A percentile compares a stretch with the other conserved stretches of the same genome.
These are phyloP conservation scores for Tylopilus plumbeoviolaceoides DNA, from an alignment of 768 basidiomycete species.

Conservation along the genomic window DNA sequence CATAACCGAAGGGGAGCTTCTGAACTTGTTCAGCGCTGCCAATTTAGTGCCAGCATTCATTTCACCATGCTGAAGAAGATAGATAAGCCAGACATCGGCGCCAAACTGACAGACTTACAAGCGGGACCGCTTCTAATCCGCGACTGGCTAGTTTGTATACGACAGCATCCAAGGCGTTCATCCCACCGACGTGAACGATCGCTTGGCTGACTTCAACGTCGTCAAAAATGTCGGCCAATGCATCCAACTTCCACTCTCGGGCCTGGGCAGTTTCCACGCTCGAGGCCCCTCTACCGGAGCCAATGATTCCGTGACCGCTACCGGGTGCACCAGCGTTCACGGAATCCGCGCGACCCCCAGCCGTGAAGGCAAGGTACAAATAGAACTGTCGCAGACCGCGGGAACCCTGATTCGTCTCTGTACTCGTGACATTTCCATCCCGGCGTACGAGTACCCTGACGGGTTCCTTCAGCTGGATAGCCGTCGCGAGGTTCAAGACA, in stretches of 20 bases:
- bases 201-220: slow-evolving; percentile 79
- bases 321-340: slow-evolving; percentile 36
- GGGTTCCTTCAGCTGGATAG: slow-evolving; percentile 92
- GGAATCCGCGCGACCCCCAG: slow-evolving; percentile 68
- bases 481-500: slow-evolving; percentile 90
- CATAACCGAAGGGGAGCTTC: slow-evolving; percentile 49
- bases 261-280: slow-evolving; percentile 83
- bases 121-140: slow-evolving; percentile 81
- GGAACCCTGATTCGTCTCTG: slow-evolving; percentile 66
- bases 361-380: slow-evolving; percentile 92
- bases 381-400: slow-evolving; percentile 93
- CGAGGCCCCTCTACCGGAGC: slow-evolving; percentile 80
- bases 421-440: slow-evolving; percentile 74
- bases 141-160: slow-evolving; percentile 85
- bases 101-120: slow-evolving; percentile 52
- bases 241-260: slow-evolving; percentile 93
- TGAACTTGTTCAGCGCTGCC: slow-evolving; percentile 82
- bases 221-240: slow-evolving; percentile 84
- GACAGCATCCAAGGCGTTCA: slow-evolving; percentile 83
- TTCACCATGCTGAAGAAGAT: slow-evolving; percentile 69
- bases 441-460: slow-evolving; percentile 96
- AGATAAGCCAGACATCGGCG: slow-evolving; percentile 8
- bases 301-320: slow-evolving; percentile 83
- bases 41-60: slow-evolving; percentile 83
- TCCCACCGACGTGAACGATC: slow-evolving; percentile 84